These are phyloP conservation scores for Macrophomina pseudophaseolina DNA, from an alignment of 2,329 filamentous ascomycete genomes.

Conservation along the genomic window DNA sequence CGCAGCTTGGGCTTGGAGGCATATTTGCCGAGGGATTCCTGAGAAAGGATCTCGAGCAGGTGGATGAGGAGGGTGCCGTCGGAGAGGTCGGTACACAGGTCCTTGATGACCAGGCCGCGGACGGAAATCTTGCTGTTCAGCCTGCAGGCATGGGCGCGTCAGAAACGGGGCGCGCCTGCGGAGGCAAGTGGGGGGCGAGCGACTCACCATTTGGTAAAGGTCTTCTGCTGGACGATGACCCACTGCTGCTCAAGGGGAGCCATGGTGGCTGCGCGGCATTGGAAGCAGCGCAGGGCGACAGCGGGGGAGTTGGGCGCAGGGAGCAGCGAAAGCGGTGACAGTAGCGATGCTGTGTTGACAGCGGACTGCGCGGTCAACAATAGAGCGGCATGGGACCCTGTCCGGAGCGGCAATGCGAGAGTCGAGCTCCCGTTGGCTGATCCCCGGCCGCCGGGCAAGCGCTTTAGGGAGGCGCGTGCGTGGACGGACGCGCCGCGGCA, in stretches of 20 bases:
- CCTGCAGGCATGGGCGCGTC: constrained; percentile 57
- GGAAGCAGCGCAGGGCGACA: constrained; percentile 17
- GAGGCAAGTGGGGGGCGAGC: constrained; percentile 23
- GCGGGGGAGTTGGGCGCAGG: constrained; percentile 3
- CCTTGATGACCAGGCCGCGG: constrained; percentile 78
- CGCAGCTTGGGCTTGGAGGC: constrained; percentile 94
- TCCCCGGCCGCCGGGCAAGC: constrained; percentile 10
- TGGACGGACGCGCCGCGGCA: constrained; percentile 3
- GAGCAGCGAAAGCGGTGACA: background rate
- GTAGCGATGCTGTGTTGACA: constrained; percentile 22
- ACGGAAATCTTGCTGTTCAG: constrained; percentile 92
- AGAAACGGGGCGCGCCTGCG: constrained; percentile 8
- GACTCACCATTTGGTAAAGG: constrained; percentile 92
- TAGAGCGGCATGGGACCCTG: constrained; percentile 25
- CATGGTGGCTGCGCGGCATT: constrained; percentile 36
- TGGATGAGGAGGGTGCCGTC: constrained; percentile 97
- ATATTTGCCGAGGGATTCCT: constrained; percentile 94
- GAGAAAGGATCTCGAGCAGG: constrained; percentile 92
- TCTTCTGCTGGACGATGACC: constrained; percentile 92
- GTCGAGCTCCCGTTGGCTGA: constrained; percentile 20
- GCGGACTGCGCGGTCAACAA: constrained; percentile 15
- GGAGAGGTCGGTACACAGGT: constrained; percentile 86
- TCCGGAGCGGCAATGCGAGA: constrained; percentile 13
- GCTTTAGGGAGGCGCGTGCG: constrained; percentile 23
- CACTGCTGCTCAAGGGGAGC: constrained; percentile 65